Evolutionary conservation across 2,329 filamentous ascomycete species (phyloP).

Genomic region (Fusarium sp.): DNA sequence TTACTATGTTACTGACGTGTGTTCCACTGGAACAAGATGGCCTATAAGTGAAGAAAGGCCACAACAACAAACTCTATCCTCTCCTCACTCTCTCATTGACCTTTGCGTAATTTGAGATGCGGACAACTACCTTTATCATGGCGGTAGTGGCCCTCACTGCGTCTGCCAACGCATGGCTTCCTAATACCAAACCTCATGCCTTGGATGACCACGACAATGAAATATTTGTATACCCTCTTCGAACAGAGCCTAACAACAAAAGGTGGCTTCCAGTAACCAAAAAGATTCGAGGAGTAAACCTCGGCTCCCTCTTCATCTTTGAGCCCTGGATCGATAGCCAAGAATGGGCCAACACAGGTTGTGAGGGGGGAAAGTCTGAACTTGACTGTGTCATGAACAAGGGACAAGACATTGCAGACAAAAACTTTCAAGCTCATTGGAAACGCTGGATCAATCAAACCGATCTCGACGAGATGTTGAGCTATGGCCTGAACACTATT

Average conservation of each 20-base stretch:
- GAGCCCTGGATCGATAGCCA: slow-evolving; percentile 64
- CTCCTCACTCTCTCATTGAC: not conserved
- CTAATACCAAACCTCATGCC: not conserved
- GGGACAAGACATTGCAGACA: slow-evolving; percentile 58
- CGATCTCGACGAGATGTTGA: slow-evolving; percentile 61
- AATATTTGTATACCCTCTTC: slow-evolving; percentile 11
- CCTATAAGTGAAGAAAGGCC: not conserved
- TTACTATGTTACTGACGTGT: not conserved
- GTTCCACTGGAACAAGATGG: not conserved
- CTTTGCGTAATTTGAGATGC: slow-evolving; percentile 5
- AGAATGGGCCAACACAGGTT: slow-evolving; percentile 61
- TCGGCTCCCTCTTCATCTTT: slow-evolving; percentile 62
- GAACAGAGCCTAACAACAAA: not conserved
- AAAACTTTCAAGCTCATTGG: slow-evolving; percentile 62
- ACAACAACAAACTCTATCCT: not conserved
- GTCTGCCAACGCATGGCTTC: slow-evolving; percentile 37
- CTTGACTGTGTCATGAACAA: slow-evolving; percentile 63
- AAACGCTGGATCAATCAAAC: slow-evolving; percentile 58
- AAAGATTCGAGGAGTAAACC: slow-evolving; percentile 66
- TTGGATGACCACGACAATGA: slow-evolving; percentile 3
- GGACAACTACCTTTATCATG: slow-evolving; percentile 8
- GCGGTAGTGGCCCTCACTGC: slow-evolving; percentile 24
- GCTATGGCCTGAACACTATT: slow-evolving; percentile 63
- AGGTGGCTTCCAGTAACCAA: slow-evolving; percentile 23
- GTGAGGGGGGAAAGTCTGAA: slow-evolving; percentile 57